Percentiles rank a stretch among this genome's conserved stretches.
phyloP scores from a whole-genome alignment of 2,329 filamentous ascomycete genomes.

The Aureobasidium pullulans region DNA sequence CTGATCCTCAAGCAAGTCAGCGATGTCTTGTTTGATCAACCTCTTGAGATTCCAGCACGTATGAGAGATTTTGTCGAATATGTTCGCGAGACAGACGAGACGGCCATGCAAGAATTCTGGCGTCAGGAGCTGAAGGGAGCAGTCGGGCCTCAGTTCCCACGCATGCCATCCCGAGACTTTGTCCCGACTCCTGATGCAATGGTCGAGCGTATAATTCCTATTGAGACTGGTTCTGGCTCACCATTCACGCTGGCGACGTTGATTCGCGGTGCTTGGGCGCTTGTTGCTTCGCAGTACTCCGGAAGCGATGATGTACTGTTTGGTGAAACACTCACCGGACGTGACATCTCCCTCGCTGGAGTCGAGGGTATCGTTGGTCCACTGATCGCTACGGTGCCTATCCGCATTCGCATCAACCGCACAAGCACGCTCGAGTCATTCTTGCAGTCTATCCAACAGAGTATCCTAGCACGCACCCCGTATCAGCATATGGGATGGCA shows the following conservation, averaged over 20 bases:
- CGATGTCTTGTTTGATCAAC: slow-evolving; percentile 2
- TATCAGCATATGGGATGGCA: slow-evolving; percentile 33
- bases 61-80: slow-evolving; percentile 29
- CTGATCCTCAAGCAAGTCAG: slow-evolving; percentile 28
- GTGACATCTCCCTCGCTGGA: slow-evolving; percentile 28
- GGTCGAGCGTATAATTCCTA: slow-evolving; percentile 19
- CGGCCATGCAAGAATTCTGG: slow-evolving; percentile 29
- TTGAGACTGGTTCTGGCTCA: slow-evolving; percentile 9
- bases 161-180: slow-evolving; percentile 20
- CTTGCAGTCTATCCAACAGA: slow-evolving; percentile 17
- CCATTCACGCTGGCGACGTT: slow-evolving; percentile 28
- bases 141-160: slow-evolving; percentile 29
- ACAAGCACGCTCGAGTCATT: slow-evolving; percentile 20
- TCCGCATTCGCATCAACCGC: slow-evolving; percentile 26
- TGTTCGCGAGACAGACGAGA: slow-evolving; percentile 20
- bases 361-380: slow-evolving; percentile 31
- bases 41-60: slow-evolving; percentile 2
- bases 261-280: slow-evolving; percentile 28
- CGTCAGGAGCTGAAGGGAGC: slow-evolving; percentile 24
- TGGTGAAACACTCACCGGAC: slow-evolving; percentile 30
- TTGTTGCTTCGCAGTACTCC: slow-evolving; percentile 24
- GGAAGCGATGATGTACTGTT: slow-evolving; percentile 27
- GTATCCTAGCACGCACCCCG: slow-evolving; percentile 25
- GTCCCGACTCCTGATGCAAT: slow-evolving; percentile 22
- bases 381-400: slow-evolving; percentile 33